Base-by-base conservation (phyloP, 805 yeast species). In the Saturnispora sekii region DNA sequence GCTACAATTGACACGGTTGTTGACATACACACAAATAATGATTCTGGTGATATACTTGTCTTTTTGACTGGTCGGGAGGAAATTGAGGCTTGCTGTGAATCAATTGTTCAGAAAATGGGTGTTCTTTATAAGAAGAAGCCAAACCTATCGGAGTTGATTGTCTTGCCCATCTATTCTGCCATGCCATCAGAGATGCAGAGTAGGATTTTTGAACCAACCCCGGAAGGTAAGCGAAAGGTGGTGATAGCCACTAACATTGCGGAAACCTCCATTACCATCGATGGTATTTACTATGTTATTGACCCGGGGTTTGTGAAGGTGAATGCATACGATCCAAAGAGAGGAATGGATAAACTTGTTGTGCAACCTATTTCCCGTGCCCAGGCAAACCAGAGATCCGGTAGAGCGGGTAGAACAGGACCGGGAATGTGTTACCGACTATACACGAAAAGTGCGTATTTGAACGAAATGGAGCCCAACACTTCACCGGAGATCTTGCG, bases 331-430 rank as follows among this genome's bases (percentile, higher is more conserved):
- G 93, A 88, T 58, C 80, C 96, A 1, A 77, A 84, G 53, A 66
- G 86, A 12, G 95, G 97, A 14, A 89, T 93, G 89, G 97, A 90
- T 56, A 79, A 90, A 6, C 70, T 93, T 54, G 70, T 78, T 7
- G 83, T 88, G 2, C 73, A 81, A 12, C 95, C 96, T 1, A 87
- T 93, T 40, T 90, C 97, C 0, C 84, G 84, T 54, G 97, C 98
- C 0, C 95, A 89, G 58, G 97, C 97, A 0, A 84, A 84, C 53
- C 98, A 93, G 64, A 73, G 98, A 58, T 77, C 95, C 38, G 98
- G 98, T 45, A 76, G 98, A 59, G 98, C 98, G 0, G 98, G 98
- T 40, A 82, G 98, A 68, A 87, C 95, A 0, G 94, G 94, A 0
- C 96, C 97, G 0, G 98, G 98, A 2, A 81, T 85, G 53, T 94